Base-by-base conservation (phyloP, 306 rosid genomes). In the Medicago arabica region DNA sequence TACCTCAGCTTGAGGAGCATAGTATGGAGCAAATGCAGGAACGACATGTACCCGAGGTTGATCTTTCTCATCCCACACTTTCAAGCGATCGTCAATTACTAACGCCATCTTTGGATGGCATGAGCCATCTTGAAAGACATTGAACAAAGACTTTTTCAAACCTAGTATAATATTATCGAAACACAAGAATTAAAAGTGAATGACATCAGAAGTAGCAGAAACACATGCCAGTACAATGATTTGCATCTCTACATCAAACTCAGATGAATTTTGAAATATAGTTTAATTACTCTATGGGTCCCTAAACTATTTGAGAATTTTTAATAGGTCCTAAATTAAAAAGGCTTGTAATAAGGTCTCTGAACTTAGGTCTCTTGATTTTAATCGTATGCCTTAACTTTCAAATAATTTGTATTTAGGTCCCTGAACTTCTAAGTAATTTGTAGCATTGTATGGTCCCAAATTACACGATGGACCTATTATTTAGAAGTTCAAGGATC, bases 11-110 rank as follows among this genome's bases (percentile, higher is more conserved):
- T 90, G 97, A 82, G 98, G 99, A 74, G 98, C 96, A 77, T 89
- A 92, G 84, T 96, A 96, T 43, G 99, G 99, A 34, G 99, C 96
- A 89, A 92, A 96, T 69, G 98, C 99, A 83, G 99, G 99, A 66
- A 96, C 99, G 71, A 96, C 99, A 74, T 96, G 99, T 69, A 96
- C 99, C 78, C 98, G 86, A 18, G 99, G 90, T 86, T 96, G 99
- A 81, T 96, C 99, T 79, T 79, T 92, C 82, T 96, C 99, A 83
- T 96, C 97, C 99, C 99, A 96, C 55, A 96, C 99, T 88, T 90
- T 96, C 91, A 92, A 86, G 83, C 99, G 99, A 87, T 96, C 99
- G 77, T 96, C 99, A 85, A 96, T 92, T 39, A 92, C 99, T 82
- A 96, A 80, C 8, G 99, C 92, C 93, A 88, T 92, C 89, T 92